A percentile compares a stretch with the other conserved stretches of the same genome.
Evolutionary conservation across 371 early-diverging fungal genomes (phyloP).

Genomic region (Syncephalastrum racemosum): DNA sequence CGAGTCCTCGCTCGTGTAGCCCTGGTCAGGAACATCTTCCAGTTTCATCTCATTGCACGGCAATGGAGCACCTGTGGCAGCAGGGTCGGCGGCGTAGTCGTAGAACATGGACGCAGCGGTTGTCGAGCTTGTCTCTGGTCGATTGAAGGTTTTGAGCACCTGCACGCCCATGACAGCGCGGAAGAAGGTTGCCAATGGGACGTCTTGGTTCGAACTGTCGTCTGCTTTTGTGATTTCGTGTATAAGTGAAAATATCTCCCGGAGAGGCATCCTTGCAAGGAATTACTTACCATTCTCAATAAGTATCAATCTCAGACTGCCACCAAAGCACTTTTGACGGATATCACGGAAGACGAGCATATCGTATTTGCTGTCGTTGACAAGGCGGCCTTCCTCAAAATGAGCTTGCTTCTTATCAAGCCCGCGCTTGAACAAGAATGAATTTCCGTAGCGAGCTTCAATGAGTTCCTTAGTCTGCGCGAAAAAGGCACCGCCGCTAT

Average conservation of each 20-base stretch:
- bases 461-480: conserved; percentile 33
- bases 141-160: conserved; percentile 59
- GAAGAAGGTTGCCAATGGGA: conserved; percentile 39
- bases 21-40: conserved; percentile 70
- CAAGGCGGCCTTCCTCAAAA: conserved; percentile 41
- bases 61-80: conserved; percentile 68
- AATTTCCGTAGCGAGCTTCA: conserved; percentile 40
- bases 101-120: conserved; percentile 56
- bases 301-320: conserved; percentile 64
- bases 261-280: not conserved
- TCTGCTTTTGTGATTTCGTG: too few species aligned
- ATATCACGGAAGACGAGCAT: conserved; percentile 51
- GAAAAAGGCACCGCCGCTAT: conserved; percentile 35
- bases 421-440: conserved; percentile 49
- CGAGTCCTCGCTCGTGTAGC: conserved; percentile 64
- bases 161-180: conserved; percentile 53
- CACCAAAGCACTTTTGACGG: conserved; percentile 78
- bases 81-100: conserved; percentile 46
- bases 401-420: conserved; percentile 31
- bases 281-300: conserved; percentile 38
- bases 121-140: conserved; percentile 59
- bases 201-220: not conserved
- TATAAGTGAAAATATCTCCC: too few species aligned
- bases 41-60: conserved; percentile 87
- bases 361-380: conserved; percentile 48